phyloP scores from a whole-genome alignment of 2,329 filamentous ascomycete species.

The Sarocladium kiliense region DNA sequence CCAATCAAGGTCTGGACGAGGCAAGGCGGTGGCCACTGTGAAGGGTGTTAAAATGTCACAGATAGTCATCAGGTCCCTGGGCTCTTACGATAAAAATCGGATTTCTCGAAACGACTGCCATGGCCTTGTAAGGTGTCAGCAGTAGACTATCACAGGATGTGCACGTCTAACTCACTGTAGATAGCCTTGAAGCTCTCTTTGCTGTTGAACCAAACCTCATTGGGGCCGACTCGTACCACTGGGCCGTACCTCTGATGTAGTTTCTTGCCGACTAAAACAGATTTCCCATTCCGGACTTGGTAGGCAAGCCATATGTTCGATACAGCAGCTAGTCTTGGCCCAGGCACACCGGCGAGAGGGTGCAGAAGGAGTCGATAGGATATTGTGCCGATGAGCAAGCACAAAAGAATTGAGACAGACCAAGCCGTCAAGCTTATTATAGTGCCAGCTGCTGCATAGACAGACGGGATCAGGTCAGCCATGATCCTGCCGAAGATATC shows the following conservation, averaged over 20 bases:
- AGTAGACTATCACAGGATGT: background rate
- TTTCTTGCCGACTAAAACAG: slow-evolving; percentile 33
- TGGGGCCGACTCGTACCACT: slow-evolving; percentile 46
- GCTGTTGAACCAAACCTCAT: slow-evolving; percentile 49
- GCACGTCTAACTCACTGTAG: slow-evolving; percentile 34
- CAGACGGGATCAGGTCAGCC: background rate
- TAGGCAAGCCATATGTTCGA: slow-evolving; percentile 44
- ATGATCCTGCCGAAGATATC: background rate
- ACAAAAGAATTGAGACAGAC: background rate
- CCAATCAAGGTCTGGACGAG: slow-evolving; percentile 37
- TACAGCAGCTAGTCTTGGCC: slow-evolving; percentile 39
- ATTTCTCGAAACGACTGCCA: slow-evolving; percentile 44
- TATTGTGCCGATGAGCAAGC: background rate
- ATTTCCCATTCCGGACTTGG: slow-evolving; percentile 37
- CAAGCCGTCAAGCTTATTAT: background rate
- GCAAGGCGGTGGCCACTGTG: slow-evolving; percentile 40
- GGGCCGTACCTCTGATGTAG: slow-evolving; percentile 44
- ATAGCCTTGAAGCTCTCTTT: slow-evolving; percentile 41
- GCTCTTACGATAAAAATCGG: slow-evolving; percentile 44
- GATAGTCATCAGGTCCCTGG: background rate
- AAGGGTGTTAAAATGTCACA: background rate
- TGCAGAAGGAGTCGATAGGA: slow-evolving; percentile 38
- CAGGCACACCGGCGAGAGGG: slow-evolving; percentile 38
- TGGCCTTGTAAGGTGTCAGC: slow-evolving; percentile 26
- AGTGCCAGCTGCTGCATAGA: background rate